Percentiles rank a stretch among this genome's conserved stretches.
Evolutionary conservation across 257 asterid species (phyloP).

Genomic region (Solanum infundibuliforme): DNA sequence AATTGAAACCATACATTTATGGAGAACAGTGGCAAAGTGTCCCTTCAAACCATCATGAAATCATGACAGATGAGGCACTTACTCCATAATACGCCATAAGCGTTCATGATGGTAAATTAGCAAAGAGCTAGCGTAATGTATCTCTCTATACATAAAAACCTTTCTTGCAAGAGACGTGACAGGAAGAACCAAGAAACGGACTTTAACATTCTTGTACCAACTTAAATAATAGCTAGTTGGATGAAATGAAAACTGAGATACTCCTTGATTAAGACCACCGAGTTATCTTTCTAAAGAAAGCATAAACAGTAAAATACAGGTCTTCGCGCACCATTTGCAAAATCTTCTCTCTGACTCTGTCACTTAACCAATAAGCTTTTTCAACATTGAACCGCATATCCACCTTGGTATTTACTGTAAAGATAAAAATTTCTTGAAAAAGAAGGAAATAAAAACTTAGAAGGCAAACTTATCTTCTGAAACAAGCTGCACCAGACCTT

Average conservation of each 20-base stretch:
- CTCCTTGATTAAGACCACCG: background rate
- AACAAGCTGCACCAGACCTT: constrained; percentile 36
- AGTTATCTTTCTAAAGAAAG: background rate
- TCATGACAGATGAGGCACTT: background rate
- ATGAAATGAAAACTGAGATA: background rate
- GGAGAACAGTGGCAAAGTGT: background rate
- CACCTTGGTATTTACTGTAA: constrained; percentile 76
- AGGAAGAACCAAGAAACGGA: background rate
- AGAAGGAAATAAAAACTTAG: background rate
- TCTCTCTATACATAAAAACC: background rate
- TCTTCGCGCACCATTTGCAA: constrained; percentile 63
- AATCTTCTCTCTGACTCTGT: constrained; percentile 70
- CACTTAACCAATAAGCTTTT: constrained; percentile 71
- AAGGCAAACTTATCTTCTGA: background rate
- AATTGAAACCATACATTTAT: background rate
- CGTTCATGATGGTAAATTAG: background rate
- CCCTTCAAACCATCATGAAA: background rate
- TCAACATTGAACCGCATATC: constrained; percentile 93
- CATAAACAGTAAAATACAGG: background rate
- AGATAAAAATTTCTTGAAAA: background rate
- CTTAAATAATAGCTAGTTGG: background rate
- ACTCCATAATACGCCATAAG: background rate
- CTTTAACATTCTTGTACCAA: background rate
- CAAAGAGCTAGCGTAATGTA: background rate
- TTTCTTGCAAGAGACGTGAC: background rate